Evolutionary conservation across 176 grass and related monocot species (phyloP), one percentile per base, ranked within the genome.

Genomic region (Cenchrus fungigraminus): DNA sequence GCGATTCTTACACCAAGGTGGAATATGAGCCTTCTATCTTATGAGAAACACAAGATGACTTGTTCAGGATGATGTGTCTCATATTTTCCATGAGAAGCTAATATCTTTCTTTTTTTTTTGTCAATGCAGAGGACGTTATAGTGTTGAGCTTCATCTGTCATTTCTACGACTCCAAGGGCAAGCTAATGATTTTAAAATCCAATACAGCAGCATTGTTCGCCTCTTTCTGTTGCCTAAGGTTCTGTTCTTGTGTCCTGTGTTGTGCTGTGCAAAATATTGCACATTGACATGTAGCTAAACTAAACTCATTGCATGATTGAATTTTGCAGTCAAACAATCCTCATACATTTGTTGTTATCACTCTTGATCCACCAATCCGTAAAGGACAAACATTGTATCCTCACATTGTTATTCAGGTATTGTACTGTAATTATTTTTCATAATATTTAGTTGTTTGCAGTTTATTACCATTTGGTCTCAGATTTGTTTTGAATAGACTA

Each of bases 111-210:
- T 75, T 12, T 94, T 84, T 81, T 69, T 82, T 34, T 77, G 47
- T 51, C 53, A 14, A 40, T 73, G 28, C 88, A 99, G 97, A 92
- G 94, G 97, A 59, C 77, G 97, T 62, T 96, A 99, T 81, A 94
- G 84, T 34, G 91, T 99, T 84, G 97, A 99, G 68, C 97, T 99
- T 79, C 91, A 96, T 57, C 49, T 91, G 34, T 91, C 94, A 79
- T 99, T 99, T 91, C 79, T 96, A 40, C 90, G 93, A 54, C 93
- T 99, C 53, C 97, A 99, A 86, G 97, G 88, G 73, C 90, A 94
- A 88, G 97, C 93, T 72, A 99, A 85, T 92, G 97, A 99, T 83
- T 99, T 99, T 78, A 97, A 99, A 94, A 99, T 99, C 60, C 97
- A 96, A 89, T 99, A 99, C 87, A 88, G 91, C 66, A 97, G 94